Percentiles rank a stretch among this genome's conserved stretches.
phyloP scores from a whole-genome alignment of 345 rosid species.

The Hibiscus syriacus region DNA sequence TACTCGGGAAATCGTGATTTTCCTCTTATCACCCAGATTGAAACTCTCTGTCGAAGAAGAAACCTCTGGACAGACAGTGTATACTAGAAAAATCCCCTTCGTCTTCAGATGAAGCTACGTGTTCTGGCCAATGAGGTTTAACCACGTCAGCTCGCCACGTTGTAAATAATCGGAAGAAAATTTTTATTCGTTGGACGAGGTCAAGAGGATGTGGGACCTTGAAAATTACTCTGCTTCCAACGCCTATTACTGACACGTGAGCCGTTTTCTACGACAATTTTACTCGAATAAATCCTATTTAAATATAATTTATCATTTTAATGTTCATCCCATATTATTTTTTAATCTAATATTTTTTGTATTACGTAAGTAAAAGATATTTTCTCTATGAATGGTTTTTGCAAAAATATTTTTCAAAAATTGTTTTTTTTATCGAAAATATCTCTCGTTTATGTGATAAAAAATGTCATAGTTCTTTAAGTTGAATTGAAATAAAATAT shows the following conservation, averaged over 20 bases:
- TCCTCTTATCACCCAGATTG: conserved; percentile 12
- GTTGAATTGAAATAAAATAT: too few relatives aligned
- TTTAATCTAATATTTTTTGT: too few relatives aligned
- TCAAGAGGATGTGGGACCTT: not conserved
- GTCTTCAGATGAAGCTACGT: conserved; percentile 27
- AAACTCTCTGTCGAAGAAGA: conserved; percentile 11
- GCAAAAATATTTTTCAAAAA: too few relatives aligned
- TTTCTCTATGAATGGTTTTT: too few relatives aligned
- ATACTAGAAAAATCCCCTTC: conserved; percentile 9
- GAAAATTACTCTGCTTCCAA: not conserved
- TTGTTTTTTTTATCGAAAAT: too few relatives aligned
- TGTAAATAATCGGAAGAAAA: not conserved
- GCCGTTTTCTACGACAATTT: too few relatives aligned
- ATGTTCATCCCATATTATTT: too few relatives aligned
- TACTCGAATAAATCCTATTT: too few relatives aligned
- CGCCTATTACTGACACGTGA: not conserved
- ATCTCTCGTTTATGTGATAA: too few relatives aligned
- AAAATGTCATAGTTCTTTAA: too few relatives aligned
- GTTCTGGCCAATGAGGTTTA: conserved; percentile 38
- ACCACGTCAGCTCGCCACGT: conserved; percentile 37
- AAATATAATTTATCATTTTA: too few relatives aligned
- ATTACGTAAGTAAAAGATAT: too few relatives aligned
- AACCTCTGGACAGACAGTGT: not conserved
- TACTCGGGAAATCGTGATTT: conserved; percentile 17
- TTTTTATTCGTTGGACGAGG: not conserved